Percentiles rank a stretch among this genome's conserved stretches.
Evolutionary conservation across 371 early-diverging fungal genomes (phyloP).

Genomic region (Mortierella sp.): DNA sequence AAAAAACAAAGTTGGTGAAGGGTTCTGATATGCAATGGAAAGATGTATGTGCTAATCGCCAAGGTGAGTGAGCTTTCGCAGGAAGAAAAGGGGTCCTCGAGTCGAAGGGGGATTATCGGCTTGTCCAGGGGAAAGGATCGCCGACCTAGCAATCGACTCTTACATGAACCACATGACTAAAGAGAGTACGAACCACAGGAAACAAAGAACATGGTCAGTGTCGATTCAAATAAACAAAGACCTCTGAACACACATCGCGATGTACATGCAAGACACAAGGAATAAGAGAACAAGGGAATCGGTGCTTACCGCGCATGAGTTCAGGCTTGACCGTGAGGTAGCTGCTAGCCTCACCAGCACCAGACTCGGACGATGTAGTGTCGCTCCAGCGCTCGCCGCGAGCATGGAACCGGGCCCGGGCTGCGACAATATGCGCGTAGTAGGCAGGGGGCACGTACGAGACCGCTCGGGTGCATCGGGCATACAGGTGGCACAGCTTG

Average conservation of each 20-base stretch:
- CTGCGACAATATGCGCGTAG: slow-evolving; percentile 91
- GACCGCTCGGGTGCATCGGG: slow-evolving; percentile 86
- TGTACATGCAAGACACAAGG: too few relatives aligned
- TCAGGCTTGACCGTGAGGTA: slow-evolving; percentile 27
- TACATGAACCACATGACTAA: slow-evolving; percentile 55
- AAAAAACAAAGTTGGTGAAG: too few relatives aligned
- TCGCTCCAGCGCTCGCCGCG: slow-evolving; percentile 57
- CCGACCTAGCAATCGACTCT: background rate
- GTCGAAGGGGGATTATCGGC: too few relatives aligned
- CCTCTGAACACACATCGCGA: background rate
- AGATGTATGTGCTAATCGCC: too few relatives aligned
- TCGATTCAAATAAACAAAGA: background rate
- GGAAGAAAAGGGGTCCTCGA: too few relatives aligned
- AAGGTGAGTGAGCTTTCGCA: too few relatives aligned
- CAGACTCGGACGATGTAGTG: slow-evolving; percentile 27
- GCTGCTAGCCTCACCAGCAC: slow-evolving; percentile 13
- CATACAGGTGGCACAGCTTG: slow-evolving; percentile 86
- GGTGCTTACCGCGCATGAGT: slow-evolving; percentile 19
- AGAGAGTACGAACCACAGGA: background rate
- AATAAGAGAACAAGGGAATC: background rate
- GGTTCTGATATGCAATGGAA: too few relatives aligned
- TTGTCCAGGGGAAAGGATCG: background rate
- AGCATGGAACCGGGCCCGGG: slow-evolving; percentile 87
- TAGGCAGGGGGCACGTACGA: slow-evolving; percentile 87
- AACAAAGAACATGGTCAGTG: background rate